Percentiles rank a stretch among this genome's conserved stretches.
Evolutionary conservation across 371 early-diverging fungal genomes (phyloP).

Genomic region (Blakeslea trispora): DNA sequence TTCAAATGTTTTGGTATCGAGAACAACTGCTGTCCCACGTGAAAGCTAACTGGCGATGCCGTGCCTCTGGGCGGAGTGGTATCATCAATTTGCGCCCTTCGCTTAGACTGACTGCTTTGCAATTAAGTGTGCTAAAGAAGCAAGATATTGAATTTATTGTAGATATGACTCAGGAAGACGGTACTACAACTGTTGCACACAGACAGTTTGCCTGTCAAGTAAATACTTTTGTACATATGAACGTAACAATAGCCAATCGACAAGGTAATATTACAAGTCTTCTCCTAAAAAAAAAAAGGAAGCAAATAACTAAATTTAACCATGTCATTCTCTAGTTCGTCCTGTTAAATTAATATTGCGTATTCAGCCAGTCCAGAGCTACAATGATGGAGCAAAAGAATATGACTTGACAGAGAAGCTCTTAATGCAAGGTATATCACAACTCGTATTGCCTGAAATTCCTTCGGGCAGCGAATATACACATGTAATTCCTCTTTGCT

Average conservation of each 20-base stretch:
- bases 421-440: conserved; percentile 63
- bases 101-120: conserved; percentile 54
- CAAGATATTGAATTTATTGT: conserved; percentile 66
- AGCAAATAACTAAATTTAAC: too few relatives aligned
- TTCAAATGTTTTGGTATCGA: conserved; percentile 82
- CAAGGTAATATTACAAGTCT: conserved; percentile 38
- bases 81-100: conserved; percentile 56
- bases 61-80: conserved; percentile 56
- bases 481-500: conserved; percentile 55
- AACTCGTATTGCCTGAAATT: conserved; percentile 63
- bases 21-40: conserved; percentile 65
- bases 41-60: conserved; percentile 56
- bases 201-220: conserved; percentile 54
- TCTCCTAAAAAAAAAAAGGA: too few relatives aligned
- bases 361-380: conserved; percentile 68
- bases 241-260: conserved; percentile 57
- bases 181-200: conserved; percentile 28
- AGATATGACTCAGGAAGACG: conserved; percentile 27
- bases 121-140: conserved; percentile 60
- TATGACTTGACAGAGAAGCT: conserved; percentile 61
- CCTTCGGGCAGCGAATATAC: conserved; percentile 13
- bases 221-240: conserved; percentile 61
- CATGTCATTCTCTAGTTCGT: conserved; percentile 24
- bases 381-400: conserved; percentile 65
- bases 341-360: conserved; percentile 63